Evolutionary conservation across 2,329 filamentous ascomycete genomes (phyloP).

Genomic region (Talaromyces sp.): DNA sequence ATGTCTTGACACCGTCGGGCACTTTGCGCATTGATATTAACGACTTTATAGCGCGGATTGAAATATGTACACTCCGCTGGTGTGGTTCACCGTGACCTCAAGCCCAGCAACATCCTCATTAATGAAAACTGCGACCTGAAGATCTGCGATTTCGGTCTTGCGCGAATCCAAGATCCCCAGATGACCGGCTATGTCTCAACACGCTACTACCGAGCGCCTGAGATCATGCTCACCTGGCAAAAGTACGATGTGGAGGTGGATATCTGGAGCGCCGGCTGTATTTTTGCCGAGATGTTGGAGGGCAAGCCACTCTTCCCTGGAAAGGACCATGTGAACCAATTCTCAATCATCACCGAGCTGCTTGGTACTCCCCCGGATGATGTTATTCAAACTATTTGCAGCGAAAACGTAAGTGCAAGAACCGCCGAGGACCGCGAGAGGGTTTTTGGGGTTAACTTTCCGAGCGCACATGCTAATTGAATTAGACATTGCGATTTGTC

Average conservation of each 20-base stretch:
- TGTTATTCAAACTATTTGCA: constrained; percentile 97
- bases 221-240: constrained; percentile 99
- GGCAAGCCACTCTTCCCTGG: constrained; percentile 97
- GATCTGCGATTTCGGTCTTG: constrained; percentile 98
- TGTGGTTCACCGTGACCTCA: constrained; percentile 95
- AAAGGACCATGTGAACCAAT: constrained; percentile 99
- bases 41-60: constrained; percentile 72
- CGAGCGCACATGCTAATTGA: constrained; percentile 27
- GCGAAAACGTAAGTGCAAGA: constrained; percentile 77
- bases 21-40: constrained; percentile 19
- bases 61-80: constrained; percentile 99
- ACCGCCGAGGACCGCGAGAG: background rate
- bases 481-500: constrained; percentile 89
- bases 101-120: constrained; percentile 98
- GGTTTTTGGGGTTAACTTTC: background rate
- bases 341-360: constrained; percentile 98
- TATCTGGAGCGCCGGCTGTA: constrained; percentile 98
- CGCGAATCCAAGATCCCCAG: constrained; percentile 96
- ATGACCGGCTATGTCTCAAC: constrained; percentile 99
- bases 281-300: constrained; percentile 99
- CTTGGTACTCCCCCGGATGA: constrained; percentile 95
- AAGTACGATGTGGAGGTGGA: constrained; percentile 99
- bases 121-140: constrained; percentile 99
- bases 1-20: constrained; percentile 41
- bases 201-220: constrained; percentile 95